Percentiles rank a stretch among this genome's conserved stretches.
phyloP scores from a whole-genome alignment of 2,329 filamentous ascomycete genomes.

The Colletotrichum truncatum region DNA sequence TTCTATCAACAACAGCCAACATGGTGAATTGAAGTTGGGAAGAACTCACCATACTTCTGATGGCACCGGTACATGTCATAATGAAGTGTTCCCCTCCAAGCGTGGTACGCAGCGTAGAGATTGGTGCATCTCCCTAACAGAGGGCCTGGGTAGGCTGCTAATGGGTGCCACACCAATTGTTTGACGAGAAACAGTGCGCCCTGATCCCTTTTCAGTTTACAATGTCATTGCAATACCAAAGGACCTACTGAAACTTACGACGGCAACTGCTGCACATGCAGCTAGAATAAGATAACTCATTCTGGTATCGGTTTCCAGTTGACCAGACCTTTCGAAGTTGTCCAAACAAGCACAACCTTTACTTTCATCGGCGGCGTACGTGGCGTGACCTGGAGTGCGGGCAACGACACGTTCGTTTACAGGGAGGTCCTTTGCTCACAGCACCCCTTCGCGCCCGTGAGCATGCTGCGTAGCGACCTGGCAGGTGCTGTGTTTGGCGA shows the following conservation, averaged over 20 bases:
- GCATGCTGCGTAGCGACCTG: too few species aligned
- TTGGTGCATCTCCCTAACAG: slow-evolving; percentile 6
- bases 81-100: slow-evolving; percentile 45
- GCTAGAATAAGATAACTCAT: background rate
- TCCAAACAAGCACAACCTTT: too few species aligned
- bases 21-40: too few species aligned
- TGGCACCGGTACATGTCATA: slow-evolving; percentile 44
- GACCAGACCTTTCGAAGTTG: too few species aligned
- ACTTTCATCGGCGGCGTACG: too few species aligned
- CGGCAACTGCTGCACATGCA: background rate
- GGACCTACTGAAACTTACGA: background rate
- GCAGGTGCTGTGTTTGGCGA: background rate
- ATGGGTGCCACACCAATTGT: slow-evolving; percentile 12
- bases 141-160: slow-evolving; percentile 7
- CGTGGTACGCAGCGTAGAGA: slow-evolving; percentile 42
- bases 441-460: too few species aligned
- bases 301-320: background rate
- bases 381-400: background rate
- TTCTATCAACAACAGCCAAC: background rate
- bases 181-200: background rate
- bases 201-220: background rate
- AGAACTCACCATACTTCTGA: slow-evolving; percentile 40
- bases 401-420: background rate
- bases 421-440: background rate
- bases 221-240: background rate